A percentile compares a stretch with the other conserved stretches of the same genome.
Evolutionary conservation across 1,284 basidiomycete species (phyloP).

Genomic region (Violaceomyces palustris): DNA sequence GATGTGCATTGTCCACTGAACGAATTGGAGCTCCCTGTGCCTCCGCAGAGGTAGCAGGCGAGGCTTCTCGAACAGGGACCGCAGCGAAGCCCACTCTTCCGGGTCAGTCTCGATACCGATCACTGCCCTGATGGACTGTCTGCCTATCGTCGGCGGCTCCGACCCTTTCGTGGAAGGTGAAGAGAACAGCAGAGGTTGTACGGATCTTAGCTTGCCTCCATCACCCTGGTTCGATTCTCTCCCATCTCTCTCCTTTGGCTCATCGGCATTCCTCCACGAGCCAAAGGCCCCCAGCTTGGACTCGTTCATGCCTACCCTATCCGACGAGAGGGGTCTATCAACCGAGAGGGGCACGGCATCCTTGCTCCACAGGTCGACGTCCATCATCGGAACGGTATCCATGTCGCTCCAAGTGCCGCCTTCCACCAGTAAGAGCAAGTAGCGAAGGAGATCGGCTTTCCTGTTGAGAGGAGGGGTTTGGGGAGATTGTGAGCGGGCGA

Average conservation of each 20-base stretch:
- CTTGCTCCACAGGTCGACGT: conserved; percentile 18
- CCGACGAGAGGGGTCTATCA: no score
- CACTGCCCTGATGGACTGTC: conserved; percentile 16
- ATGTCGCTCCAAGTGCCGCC: conserved; percentile 36
- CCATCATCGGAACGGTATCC: conserved; percentile 33
- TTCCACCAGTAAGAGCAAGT: conserved; percentile 26
- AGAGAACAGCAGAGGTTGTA: conserved; percentile 6
- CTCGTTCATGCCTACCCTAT: neutral
- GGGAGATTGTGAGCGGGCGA: no score
- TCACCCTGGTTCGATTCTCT: no score
- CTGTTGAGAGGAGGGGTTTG: no score
- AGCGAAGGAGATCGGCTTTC: conserved; percentile 31
- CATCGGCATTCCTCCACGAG: no score
- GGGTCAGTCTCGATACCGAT: conserved; percentile 32
- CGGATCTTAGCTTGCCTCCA: no score
- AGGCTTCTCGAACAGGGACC: conserved; percentile 16
- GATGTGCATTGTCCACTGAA: conserved; percentile 28
- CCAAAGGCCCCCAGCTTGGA: no score
- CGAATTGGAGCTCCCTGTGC: conserved; percentile 20
- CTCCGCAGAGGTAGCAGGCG: conserved; percentile 15
- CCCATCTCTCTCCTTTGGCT: no score
- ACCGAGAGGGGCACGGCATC: conserved; percentile 17
- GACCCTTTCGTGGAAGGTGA: neutral
- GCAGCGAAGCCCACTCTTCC: conserved; percentile 9
- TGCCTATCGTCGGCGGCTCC: neutral